Base-by-base conservation (phyloP, 108 stramenopile species). In the Epipyxis sp. region DNA sequence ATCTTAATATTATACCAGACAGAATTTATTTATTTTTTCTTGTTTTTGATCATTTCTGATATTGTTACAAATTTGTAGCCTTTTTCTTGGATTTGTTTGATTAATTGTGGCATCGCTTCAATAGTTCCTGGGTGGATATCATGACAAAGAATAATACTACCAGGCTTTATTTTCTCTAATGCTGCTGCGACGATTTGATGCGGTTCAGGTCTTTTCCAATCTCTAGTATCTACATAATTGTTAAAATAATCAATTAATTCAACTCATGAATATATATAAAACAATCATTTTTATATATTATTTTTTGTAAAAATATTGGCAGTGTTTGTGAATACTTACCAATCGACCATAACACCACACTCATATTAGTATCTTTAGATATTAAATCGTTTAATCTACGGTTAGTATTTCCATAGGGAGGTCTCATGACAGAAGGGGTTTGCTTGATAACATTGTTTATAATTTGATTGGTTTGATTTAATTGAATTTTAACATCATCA, bases 381-480 rank as follows among this genome's bases (percentile, higher is more conserved):
- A 65, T 65, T 3, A 16, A 6, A 6, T 65, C 25, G 25, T 65
- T 65, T 37, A 65, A 37, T 37, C 61, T 10, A 35, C 35, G 10
- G 25, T 65, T 65, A 6, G 61, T 65, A 6, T 65, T 65, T 13
- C 61, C 61, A 65, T 65, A 65, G 34, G 61, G 61, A 29, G 61
- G 61, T 65, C 61, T 65, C 61, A 65, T 65, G 3, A 25, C 25
- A 35, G 10, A 32, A 29, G 61, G 61, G 30, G 10, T 10, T 29
- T 32, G 6, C 34, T 32, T 32, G 6, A 32, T 65, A 37, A 32
- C 61, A 37, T 65, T 65, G 25, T 35, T 32, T 3, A 65, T 35
- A 35, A 32, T 32, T 29, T 65, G 34, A 65, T 16, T 32, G 10
- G 61, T 65, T 32, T 65, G 30, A 13, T 32, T 29, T 29, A 65